These are phyloP conservation scores for Kandelia obovata DNA, from an alignment of 345 rosid species.

Conservation along the genomic window DNA sequence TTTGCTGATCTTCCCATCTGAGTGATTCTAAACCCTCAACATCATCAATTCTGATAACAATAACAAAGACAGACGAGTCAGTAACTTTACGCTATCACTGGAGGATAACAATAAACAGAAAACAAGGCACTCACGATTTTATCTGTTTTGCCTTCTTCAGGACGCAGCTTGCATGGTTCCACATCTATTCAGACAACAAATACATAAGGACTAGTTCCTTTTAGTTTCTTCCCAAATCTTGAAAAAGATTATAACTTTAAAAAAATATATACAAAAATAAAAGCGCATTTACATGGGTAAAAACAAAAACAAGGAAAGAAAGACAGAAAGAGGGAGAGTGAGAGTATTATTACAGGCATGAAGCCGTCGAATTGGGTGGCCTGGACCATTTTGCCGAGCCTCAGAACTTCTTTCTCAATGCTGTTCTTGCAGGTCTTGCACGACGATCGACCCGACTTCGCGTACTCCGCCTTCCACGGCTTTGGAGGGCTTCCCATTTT, in stretches of 20 bases:
- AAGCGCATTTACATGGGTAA: neutral
- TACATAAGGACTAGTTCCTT: neutral
- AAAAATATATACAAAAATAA: neutral
- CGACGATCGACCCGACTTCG: slow-evolving; percentile 83
- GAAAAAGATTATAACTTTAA: neutral
- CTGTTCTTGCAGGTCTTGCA: slow-evolving; percentile 74
- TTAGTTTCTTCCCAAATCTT: neutral
- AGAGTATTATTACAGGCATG: slow-evolving; percentile 60
- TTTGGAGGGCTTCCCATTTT: slow-evolving; percentile 57
- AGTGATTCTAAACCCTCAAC: slow-evolving; percentile 84
- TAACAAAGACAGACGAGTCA: slow-evolving; percentile 5
- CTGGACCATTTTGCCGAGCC: slow-evolving; percentile 89
- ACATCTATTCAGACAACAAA: slow-evolving; percentile 50
- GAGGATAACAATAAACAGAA: slow-evolving; percentile 3
- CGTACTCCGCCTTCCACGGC: slow-evolving; percentile 96
- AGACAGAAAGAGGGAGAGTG: neutral
- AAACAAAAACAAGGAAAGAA: neutral
- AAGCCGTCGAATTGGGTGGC: slow-evolving; percentile 85
- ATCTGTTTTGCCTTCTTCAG: slow-evolving; percentile 74
- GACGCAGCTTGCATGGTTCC: slow-evolving; percentile 81
- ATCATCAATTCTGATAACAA: slow-evolving; percentile 63
- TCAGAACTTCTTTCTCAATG: slow-evolving; percentile 62
- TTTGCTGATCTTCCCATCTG: slow-evolving; percentile 97
- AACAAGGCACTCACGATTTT: slow-evolving; percentile 52
- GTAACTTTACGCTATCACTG: neutral